phyloP scores from a whole-genome alignment of 2,329 filamentous ascomycete genomes.

The Paraconiothyrium sp. region DNA sequence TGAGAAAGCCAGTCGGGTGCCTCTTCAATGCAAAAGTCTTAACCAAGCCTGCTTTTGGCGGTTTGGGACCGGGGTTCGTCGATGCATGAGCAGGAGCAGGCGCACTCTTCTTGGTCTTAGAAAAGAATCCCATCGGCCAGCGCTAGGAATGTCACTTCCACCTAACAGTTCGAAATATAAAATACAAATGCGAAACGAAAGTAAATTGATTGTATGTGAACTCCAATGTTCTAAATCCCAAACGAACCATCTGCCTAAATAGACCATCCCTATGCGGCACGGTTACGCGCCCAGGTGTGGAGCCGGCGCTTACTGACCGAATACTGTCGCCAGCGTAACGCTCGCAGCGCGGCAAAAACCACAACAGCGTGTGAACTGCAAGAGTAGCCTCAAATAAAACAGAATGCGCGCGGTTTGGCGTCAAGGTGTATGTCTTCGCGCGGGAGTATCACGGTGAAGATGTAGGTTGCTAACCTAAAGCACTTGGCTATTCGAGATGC shows the following conservation, averaged over 20 bases:
- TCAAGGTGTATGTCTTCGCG: no score
- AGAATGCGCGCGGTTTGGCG: no score
- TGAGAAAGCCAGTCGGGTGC: conserved; percentile 4
- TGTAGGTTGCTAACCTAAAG: no score
- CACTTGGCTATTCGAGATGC: no score
- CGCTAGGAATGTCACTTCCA: neutral
- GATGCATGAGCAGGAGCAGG: neutral
- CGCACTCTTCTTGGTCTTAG: neutral
- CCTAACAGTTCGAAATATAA: no score
- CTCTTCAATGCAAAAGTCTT: neutral
- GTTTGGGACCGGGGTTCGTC: neutral
- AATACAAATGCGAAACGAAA: no score
- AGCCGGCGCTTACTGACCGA: neutral
- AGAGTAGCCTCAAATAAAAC: no score
- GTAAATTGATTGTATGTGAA: no score
- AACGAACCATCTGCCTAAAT: neutral
- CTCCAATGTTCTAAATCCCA: no score
- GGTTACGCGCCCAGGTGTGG: conserved; percentile 2
- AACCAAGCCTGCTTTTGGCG: neutral
- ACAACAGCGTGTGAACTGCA: no score
- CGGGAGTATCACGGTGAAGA: no score
- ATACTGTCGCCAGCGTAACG: neutral
- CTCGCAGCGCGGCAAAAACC: neutral
- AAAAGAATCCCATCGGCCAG: conserved; percentile 1
- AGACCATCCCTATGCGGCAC: conserved; percentile 3